These are phyloP conservation scores for Athelia sp. DNA, from an alignment of 1,284 basidiomycete genomes.

Conservation along the genomic window DNA sequence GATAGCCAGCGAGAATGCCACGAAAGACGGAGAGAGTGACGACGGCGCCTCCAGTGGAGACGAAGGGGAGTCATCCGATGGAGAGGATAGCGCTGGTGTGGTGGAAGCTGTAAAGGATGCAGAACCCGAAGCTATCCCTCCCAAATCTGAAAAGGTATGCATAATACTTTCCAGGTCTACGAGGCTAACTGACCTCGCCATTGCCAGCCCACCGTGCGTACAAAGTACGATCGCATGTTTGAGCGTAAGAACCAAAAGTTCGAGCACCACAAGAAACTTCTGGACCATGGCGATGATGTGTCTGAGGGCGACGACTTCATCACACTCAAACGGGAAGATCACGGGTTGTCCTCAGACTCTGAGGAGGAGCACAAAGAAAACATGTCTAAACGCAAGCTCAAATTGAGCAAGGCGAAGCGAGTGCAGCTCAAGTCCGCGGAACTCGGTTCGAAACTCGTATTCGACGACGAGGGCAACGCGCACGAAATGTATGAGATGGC, in stretches of 20 bases:
- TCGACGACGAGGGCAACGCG: conserved; percentile 79
- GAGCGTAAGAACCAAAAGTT: conserved; percentile 94
- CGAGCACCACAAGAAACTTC: conserved; percentile 85
- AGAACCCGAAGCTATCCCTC: background rate
- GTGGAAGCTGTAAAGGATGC: conserved; percentile 6
- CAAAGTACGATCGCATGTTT: conserved; percentile 99
- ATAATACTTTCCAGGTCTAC: conserved; percentile 13
- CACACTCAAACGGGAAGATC: conserved; percentile 87
- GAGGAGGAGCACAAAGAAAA: conserved; percentile 26
- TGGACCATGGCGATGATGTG: conserved; percentile 58
- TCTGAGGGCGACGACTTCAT: conserved; percentile 82
- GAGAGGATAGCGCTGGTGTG: conserved; percentile 3
- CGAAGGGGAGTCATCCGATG: conserved; percentile 21
- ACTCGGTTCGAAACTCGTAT: conserved; percentile 69
- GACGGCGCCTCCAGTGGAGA: conserved; percentile 26
- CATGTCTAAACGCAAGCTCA: conserved; percentile 49
- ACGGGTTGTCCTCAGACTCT: conserved; percentile 56
- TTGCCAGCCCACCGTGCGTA: conserved; percentile 53
- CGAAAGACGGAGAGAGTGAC: conserved; percentile 19
- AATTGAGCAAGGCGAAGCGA: conserved; percentile 77
- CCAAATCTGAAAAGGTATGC: conserved; percentile 27
- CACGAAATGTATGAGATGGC: conserved; percentile 81
- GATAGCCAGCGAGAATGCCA: conserved; percentile 23
- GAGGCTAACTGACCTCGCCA: conserved; percentile 6
- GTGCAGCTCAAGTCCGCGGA: conserved; percentile 61